Conservation (phyloP, 495 filamentous ascomycete species). For the Aspergillus ellipticus region DNA sequence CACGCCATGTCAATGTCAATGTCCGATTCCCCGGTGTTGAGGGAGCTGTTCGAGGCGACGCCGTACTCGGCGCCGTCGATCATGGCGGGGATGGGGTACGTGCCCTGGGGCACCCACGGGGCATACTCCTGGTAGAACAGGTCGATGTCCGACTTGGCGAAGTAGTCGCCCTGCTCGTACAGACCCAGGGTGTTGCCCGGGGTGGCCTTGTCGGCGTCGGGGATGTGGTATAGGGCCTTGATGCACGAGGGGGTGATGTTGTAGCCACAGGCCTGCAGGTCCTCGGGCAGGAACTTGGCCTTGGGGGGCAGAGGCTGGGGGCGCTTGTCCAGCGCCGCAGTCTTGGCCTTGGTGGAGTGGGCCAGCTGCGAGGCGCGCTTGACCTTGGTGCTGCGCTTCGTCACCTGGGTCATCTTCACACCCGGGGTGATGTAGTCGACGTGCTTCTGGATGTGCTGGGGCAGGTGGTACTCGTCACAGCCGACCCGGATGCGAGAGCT, state of each 20-base stretch:
- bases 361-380: slow-evolving; percentile 19
- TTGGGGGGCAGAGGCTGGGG: slow-evolving; percentile 14
- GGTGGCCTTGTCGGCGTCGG: slow-evolving; percentile 29
- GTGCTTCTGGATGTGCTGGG: slow-evolving; percentile 44
- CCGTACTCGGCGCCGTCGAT: slow-evolving; percentile 36
- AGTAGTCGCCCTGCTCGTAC: slow-evolving; percentile 40
- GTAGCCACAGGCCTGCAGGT: slow-evolving; percentile 18
- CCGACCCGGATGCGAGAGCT: slow-evolving; percentile 46
- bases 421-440: slow-evolving; percentile 59
- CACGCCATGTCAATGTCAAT: slow-evolving; percentile 51
- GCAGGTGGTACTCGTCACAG: slow-evolving; percentile 53
- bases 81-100: slow-evolving; percentile 35
- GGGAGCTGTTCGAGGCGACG: slow-evolving; percentile 20
- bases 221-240: slow-evolving; percentile 40
- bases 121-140: slow-evolving; percentile 49
- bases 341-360: slow-evolving; percentile 21
- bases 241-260: slow-evolving; percentile 34
- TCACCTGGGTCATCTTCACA: slow-evolving; percentile 40
- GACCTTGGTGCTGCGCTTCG: slow-evolving; percentile 24
- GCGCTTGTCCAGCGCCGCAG: slow-evolving; percentile 32
- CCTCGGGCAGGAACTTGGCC: slow-evolving; percentile 6
- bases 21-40: slow-evolving; percentile 44
- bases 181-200: slow-evolving; percentile 45
- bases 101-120: slow-evolving; percentile 26
- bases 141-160: slow-evolving; percentile 55